Evolutionary conservation across 495 filamentous ascomycete genomes (phyloP), one percentile per base, ranked within the genome.

Genomic region (Penicillium samsonianum): DNA sequence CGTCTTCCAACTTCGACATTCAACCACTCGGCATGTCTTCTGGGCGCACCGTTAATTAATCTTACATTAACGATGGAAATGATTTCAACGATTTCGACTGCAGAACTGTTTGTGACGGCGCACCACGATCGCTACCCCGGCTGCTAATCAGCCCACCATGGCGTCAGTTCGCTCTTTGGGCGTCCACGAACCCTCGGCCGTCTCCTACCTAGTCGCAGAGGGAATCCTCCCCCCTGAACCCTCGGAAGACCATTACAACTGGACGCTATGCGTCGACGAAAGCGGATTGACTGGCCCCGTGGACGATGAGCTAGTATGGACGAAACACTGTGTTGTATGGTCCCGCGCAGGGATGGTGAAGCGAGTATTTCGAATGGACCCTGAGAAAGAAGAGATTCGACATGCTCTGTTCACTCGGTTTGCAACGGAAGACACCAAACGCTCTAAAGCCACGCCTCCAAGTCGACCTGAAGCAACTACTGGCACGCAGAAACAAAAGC

Each of bases 361-460:
- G 54, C 90, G 91, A 65, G 84, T 90, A 58, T 99, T 92, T 75
- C 85, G 83, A 49, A 90, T 97, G 67, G 88, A 93, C 53, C 74
- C 90, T 9, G 94, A 98, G 66, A 86, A 91, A 56, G 91, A 97
- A 67, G 77, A 85, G 33, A 86, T 98, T 52, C 82, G 80, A 37
- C 89, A 96, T 69, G 94, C 91, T 16, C 72, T 96, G 12, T 82
- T 98, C 58, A 90, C 93, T 26, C 84, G 82, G 58, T 98, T 98
- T 61, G 85, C 86, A 3, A 80, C 82, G 6, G 79, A 61, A 4
- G 59, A 68, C 31, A 58, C 60, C 23, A 72, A 67, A 48, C 40
- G 56, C 31, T 60, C 67, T 31, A 54, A 45, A 3, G 50, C 43
- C 35, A 53, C 42, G 16, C 4, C 38, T 22, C 31, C 40, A 1